These are phyloP conservation scores for Simplicillium sp. DNA, from an alignment of 2,329 filamentous ascomycete species.

Conservation along the genomic window DNA sequence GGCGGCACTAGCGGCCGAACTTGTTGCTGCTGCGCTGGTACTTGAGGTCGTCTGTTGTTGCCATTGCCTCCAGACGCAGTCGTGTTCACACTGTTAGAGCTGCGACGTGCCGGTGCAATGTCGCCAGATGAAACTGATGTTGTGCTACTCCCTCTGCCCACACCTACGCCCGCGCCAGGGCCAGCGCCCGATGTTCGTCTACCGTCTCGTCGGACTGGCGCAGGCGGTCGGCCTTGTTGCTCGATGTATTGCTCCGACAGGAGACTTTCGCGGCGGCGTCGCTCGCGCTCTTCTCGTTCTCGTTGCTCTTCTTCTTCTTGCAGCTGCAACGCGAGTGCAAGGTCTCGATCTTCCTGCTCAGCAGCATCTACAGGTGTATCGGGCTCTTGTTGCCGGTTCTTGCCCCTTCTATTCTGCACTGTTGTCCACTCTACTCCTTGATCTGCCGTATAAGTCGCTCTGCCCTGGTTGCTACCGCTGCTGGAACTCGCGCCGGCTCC, in stretches of 20 bases:
- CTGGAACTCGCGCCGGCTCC: constrained; percentile 11
- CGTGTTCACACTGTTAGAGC: constrained; percentile 11
- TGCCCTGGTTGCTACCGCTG: constrained; percentile 7
- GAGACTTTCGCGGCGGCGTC: constrained; percentile 55
- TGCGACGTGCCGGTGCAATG: constrained; percentile 11
- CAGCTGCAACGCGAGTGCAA: constrained; percentile 82
- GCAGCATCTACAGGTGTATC: constrained; percentile 26
- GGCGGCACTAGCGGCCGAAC: constrained; percentile 39
- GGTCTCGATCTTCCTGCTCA: constrained; percentile 73
- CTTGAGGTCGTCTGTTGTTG: neutral
- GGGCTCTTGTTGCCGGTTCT: constrained; percentile 13
- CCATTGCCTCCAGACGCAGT: too few species aligned
- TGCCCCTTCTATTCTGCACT: constrained; percentile 28
- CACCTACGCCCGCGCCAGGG: too few species aligned
- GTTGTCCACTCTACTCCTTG: constrained; percentile 42
- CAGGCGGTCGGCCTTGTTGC: constrained; percentile 40
- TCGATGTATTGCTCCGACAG: constrained; percentile 64
- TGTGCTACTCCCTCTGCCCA: constrained; percentile 1
- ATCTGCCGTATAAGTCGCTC: constrained; percentile 7
- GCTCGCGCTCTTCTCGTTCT: constrained; percentile 55
- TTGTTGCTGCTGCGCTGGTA: constrained; percentile 17
- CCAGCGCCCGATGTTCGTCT: constrained; percentile 3
- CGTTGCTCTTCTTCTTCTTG: constrained; percentile 90
- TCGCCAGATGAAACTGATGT: constrained; percentile 5
- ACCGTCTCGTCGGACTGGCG: constrained; percentile 13